Base-by-base conservation (phyloP, 1,139 yeast genomes). In the Debaryomycetaceae sp. region DNA sequence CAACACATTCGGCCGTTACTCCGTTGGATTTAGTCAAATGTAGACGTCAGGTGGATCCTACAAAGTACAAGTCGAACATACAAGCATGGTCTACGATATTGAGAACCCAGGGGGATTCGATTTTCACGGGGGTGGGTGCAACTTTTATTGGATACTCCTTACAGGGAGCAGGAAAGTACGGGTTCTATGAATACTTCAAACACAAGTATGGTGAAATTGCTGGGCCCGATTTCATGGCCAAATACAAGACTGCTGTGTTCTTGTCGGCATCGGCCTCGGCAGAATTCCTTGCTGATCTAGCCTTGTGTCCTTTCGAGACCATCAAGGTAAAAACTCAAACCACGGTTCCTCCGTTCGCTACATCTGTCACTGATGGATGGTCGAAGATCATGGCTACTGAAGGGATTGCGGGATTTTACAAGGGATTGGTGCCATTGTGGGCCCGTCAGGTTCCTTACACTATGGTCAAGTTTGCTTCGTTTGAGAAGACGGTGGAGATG, bases 151-250 rank as follows among this genome's bases (percentile, higher is more conserved):
- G 97, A 38, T 91, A 91, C 70, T 84, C 96, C 11, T 72, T 89
- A 58, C 98, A 91, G 70, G 97, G 98, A 58, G 96, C 96, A 47
- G 96, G 96, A 58, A 91, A 91, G 70, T 91, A 90, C 68, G 97
- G 98, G 39, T 85, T 89, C 67, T 91, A 91, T 68, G 97, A 91
- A 69, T 78, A 73, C 57, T 91, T 90, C 77, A 91, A 91, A 70
- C 81, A 86, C 67, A 73, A 78, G 46, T 91, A 89, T 65, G 68
- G 83, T 45, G 83, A 81, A 56, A 53, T 81, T 27, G 80, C 85
- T 41, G 96, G 96, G 34, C 80, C 78, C 37, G 82, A 84, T 49
- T 51, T 55, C 48, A 85, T 90, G 41, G 65, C 70, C 45, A 78
- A 80, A 50, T 83, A 84, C 71, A 83, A 81, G 64, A 87, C 96